Evolutionary conservation across 2,329 filamentous ascomycete species (phyloP), one percentile per base, ranked within the genome.

Genomic region (Capronia epimyces): DNA sequence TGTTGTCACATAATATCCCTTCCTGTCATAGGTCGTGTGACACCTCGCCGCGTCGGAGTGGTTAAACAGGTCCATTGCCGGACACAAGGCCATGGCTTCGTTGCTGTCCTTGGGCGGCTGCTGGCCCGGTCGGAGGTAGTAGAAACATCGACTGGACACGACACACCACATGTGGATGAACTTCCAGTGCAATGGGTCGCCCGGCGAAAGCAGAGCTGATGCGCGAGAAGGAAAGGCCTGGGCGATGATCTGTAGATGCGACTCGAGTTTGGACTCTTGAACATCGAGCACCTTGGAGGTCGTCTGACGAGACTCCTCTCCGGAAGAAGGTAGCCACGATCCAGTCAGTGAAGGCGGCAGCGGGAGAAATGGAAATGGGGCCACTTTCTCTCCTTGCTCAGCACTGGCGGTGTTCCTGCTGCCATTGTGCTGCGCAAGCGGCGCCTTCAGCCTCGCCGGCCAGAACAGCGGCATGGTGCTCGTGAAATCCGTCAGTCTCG

Each of bases 31-130:
- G 8, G 29, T 47, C 5, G 49, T 48, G 5, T 36, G 16, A 20
- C 50, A 50, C 12, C 34, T 29, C 6, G 29, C n/a, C 3, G 21
- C 18, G 29, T 45, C 37, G n/a, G 43, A 31, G 37, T 60, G 57
- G 21, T 60, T 60, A 52, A 60, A 60, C 2, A 60, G 55, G 36
- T 60, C 57, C 46, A 60, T 60, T 7, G 48, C 53, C 8, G 57
- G 57, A 29, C 52, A 55, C 13, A 60, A 39, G 1, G 53, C 57
- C 49, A 60, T 60, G 24, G 55, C 54, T 32, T 59, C 55, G 31
- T 55, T 51, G n/a, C 44, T 43, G 29, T 56, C 47, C 20, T 43
- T 51, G 10, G 55, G 49, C 15, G 42, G 21, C 15, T 34, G 39
- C 32, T 43, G 39, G 3, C 46, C 56, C 1, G 49, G 29, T 8